These are phyloP conservation scores for Trichoderma sp. DNA, from an alignment of 2,329 filamentous ascomycete species.

Conservation along the genomic window DNA sequence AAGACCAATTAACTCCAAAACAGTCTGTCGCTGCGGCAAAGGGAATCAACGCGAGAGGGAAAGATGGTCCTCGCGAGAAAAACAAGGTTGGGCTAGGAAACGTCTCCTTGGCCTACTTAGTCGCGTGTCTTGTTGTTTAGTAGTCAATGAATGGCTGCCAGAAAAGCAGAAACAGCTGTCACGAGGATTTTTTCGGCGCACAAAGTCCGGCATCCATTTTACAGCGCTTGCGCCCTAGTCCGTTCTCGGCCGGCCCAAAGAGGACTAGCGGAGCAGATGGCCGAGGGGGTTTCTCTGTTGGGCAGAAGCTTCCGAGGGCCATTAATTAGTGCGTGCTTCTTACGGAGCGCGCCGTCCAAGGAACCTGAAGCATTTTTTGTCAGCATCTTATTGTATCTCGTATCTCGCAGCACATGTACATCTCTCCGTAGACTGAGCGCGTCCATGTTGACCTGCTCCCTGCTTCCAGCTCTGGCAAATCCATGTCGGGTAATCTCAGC, in stretches of 20 bases:
- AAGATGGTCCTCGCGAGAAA: background rate
- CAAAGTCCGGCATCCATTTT: constrained; percentile 10
- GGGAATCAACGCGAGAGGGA: background rate
- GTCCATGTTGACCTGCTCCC: no score
- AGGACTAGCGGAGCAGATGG: background rate
- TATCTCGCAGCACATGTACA: no score
- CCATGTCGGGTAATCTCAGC: background rate
- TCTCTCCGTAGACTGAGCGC: no score
- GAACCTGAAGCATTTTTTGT: no score
- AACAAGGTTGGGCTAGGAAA: background rate
- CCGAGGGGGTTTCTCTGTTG: no score
- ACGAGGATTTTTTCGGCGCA: constrained; percentile 14
- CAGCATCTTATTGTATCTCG: no score
- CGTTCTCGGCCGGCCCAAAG: background rate
- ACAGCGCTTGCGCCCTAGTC: background rate
- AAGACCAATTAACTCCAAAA: background rate
- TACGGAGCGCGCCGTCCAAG: no score
- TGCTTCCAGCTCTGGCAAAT: no score
- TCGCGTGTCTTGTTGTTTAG: constrained; percentile 9
- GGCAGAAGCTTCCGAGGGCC: no score
- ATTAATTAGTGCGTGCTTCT: no score
- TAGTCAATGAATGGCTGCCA: background rate
- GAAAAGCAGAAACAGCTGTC: background rate
- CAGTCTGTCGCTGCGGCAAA: background rate
- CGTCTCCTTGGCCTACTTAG: background rate